Base-by-base conservation (phyloP, 805 yeast species). In the Yamadazyma sp. region DNA sequence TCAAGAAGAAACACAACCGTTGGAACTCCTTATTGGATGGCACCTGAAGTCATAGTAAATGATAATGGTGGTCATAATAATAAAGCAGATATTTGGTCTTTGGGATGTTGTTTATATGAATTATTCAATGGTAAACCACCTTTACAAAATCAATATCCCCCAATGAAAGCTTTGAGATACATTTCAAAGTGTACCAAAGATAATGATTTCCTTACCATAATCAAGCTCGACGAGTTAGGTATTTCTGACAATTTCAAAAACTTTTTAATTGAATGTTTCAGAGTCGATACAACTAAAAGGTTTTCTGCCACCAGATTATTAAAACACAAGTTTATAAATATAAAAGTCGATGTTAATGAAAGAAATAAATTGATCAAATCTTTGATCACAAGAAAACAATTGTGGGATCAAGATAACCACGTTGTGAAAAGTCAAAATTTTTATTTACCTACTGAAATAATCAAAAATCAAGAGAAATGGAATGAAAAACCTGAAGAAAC, bases 91-190 rank as follows among this genome's bases (percentile, higher is more conserved):
- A 71, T 83, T 3, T 83, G 93, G 93, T 80, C 86, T 7, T 60
- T 83, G 39, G 93, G 91, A 1, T 82, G 86, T 41, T 83, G 91
- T 23, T 78, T 85, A 2, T 79, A 79, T 38, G 94, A 84, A 51
- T 58, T 84, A 42, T 80, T 82, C 9, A 69, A 69, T 20, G 87
- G 89, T 0, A 80, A 73, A 45, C 93, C 94, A 1, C 93, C 94
- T 7, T 53, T 80, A 22, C 73, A 67, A 39, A 56, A 45, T 20
- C 53, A 51, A 11, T 57, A 45, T 40, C 49, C 69, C 1, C 72
- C 73, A 4, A 66, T 68, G 73, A 63, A 60, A 43, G 73, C 73
- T 7, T 50, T 68, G n/a, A 42, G 69, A 33, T 53, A 53, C 27
- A 64, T 68, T 13, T 59, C 68, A 6, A 43, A 50, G 26, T 65